Base-by-base conservation (phyloP, 2,329 filamentous ascomycete species). In the Atkinsonella hypoxylon region DNA sequence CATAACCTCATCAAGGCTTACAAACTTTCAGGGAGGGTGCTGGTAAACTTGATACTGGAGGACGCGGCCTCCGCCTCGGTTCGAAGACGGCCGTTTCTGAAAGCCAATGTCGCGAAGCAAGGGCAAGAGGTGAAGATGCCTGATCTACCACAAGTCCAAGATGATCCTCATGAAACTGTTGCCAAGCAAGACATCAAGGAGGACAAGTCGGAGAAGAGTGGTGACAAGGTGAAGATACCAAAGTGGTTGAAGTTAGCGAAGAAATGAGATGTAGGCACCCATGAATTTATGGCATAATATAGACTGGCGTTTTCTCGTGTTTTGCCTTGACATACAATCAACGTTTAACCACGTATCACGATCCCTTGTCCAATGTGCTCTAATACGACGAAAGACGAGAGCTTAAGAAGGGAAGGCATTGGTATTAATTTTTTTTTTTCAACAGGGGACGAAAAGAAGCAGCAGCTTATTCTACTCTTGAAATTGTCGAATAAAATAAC, bases 41-140 rank as follows among this genome's bases (percentile, higher is more conserved):
- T 95, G 9, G 71, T 96, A 42, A 91, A 84, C 53, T 77, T 95
- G 54, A 68, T 81, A 1, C 95, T 89, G 87, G 79, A 81, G 18
- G 77, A 83, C 45, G 72, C 66, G 38, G 85, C 82, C 1, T 72
- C 77, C n/a, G 60, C 69, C 1, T 69, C 74, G 11, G 76, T 75
- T 4, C 73, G 82, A 53, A 75, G 74, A 31, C 69, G 67, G 22
- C 70, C 77, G 15, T 80, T 86, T 48, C 66, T 93, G 51, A 83
- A 79, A 58, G 57, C 64, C 1, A 69, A 71, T 26, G 73, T 83
- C 48, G 76, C 79, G 30, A 73, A 75, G 48, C 73, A 79, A 59
- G 88, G 87, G 1, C 77, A 77, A 62, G 77, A 82, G 52, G 70
- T 93, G 52, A 79, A 80, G 58, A 74, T 89, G 0, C 79, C 82